Percentiles rank a stretch among this genome's conserved stretches.
Evolutionary conservation across 1,139 yeast genomes (phyloP).

Genomic region (Geotrichum carabidarum): DNA sequence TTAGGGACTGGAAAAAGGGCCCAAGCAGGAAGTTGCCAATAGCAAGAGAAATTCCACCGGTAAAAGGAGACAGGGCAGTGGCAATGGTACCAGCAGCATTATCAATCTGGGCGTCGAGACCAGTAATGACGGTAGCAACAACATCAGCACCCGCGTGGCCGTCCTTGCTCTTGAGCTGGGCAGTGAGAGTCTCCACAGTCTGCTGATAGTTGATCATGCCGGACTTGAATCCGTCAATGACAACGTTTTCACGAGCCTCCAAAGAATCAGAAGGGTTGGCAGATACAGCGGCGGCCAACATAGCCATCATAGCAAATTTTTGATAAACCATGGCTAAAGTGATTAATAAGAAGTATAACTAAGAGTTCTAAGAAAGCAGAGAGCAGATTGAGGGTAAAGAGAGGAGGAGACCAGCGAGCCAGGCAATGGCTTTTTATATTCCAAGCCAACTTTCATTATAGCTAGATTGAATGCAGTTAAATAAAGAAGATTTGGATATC

Average conservation of each 20-base stretch:
- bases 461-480: too few species aligned
- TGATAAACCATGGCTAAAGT: neutral
- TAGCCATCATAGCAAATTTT: constrained; percentile 21
- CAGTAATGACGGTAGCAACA: constrained; percentile 20
- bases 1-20: constrained; percentile 28
- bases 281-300: constrained; percentile 24
- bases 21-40: constrained; percentile 25
- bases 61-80: constrained; percentile 25
- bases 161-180: constrained; percentile 20
- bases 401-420: neutral
- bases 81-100: constrained; percentile 25
- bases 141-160: constrained; percentile 25
- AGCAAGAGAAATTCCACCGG: constrained; percentile 25
- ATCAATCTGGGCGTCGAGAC: constrained; percentile 25
- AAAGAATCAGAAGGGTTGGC: constrained; percentile 19
- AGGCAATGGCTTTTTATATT: too few species aligned
- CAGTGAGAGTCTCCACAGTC: constrained; percentile 23
- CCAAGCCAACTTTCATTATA: too few species aligned
- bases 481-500: too few species aligned
- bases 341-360: neutral
- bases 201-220: constrained; percentile 27
- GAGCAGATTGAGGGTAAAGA: neutral
- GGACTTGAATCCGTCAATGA: constrained; percentile 21
- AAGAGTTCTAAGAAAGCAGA: neutral
- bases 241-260: constrained; percentile 12